Base-by-base conservation (phyloP, 176 grass and related monocot species). In the Urochloa ruziziensis region DNA sequence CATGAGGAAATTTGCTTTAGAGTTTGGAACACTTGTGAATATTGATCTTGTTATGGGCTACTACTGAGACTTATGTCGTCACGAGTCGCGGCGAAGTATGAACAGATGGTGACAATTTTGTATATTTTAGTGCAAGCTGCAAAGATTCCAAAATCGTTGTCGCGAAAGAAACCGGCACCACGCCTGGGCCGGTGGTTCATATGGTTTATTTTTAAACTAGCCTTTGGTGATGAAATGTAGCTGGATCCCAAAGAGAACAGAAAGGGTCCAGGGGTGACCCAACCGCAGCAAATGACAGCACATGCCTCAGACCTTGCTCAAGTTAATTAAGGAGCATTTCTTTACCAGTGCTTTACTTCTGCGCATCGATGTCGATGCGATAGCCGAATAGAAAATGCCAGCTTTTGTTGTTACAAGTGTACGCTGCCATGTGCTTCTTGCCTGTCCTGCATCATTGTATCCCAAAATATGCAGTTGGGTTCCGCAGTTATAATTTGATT, bases 301-400 rank as follows among this genome's bases (percentile, higher is more conserved):
- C 67, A 60, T 60, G 88, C 46, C 65, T 67, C 74, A 86, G 84
- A 90, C 86, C 84, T 86, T 66, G 37, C 80, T 67, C 48, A 79
- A 90, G 62, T 83, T 29, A 56, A 90, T 79, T 44, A 56, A 86
- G 49, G 30, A 60, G 17, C 30, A 58, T 24, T 90, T 83, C 13
- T 83, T 90, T 86, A 73, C 21, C 36, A 27, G 24, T 64, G 57
- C 32, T 47, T 78, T 82, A 33, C 48, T 49, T 67, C 36, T 86
- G 65, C 10, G 35, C 83, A 52, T 83, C 48, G 28, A 73, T 42
- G 58, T 40, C 48, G 53, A 56, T 82, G 72, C 0, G 16, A 63
- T 63, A 62, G 47, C 5, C 15, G 10, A 81, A 85, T 89, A 85
- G 15, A 81, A 85, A 89, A 89, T 70, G 43, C 21, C 36, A 9